A percentile compares a stretch with the other conserved stretches of the same genome.
phyloP scores from a whole-genome alignment of 768 basidiomycete genomes.

The Chalciporus chontae region DNA sequence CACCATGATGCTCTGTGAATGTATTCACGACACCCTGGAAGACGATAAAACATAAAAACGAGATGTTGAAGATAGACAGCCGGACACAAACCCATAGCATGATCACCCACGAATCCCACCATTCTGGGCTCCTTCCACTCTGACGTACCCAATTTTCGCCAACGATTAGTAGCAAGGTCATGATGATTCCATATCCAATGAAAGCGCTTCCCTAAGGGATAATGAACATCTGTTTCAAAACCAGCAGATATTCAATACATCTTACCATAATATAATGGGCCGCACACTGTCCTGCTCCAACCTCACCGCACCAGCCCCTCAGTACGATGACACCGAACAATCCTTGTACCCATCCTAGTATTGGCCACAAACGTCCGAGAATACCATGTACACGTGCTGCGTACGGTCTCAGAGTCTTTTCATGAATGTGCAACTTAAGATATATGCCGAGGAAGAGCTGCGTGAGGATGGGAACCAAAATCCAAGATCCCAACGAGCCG shows the following conservation, averaged over 20 bases:
- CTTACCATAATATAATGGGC: slow-evolving; percentile 80
- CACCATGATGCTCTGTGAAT: slow-evolving; percentile 86
- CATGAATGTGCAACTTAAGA: slow-evolving; percentile 88
- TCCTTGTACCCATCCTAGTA: slow-evolving; percentile 88
- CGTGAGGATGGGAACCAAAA: slow-evolving; percentile 55
- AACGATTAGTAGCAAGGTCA: slow-evolving; percentile 72
- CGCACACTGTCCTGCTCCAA: slow-evolving; percentile 74
- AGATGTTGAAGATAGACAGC: not conserved
- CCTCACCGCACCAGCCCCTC: slow-evolving; percentile 75
- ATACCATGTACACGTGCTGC: slow-evolving; percentile 69
- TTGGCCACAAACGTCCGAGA: slow-evolving; percentile 80
- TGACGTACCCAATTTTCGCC: slow-evolving; percentile 77
- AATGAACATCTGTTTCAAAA: slow-evolving; percentile 11
- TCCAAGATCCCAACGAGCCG: slow-evolving; percentile 53
- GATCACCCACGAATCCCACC: slow-evolving; percentile 77
- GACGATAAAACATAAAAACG: not conserved
- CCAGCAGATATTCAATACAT: not conserved
- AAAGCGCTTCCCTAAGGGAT: slow-evolving; percentile 69
- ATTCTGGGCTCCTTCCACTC: slow-evolving; percentile 74
- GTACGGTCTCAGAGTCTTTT: slow-evolving; percentile 67
- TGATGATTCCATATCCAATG: slow-evolving; percentile 79
- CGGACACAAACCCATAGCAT: slow-evolving; percentile 45
- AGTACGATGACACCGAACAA: slow-evolving; percentile 78
- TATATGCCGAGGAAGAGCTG: slow-evolving; percentile 81
- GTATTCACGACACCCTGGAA: slow-evolving; percentile 64